A percentile compares a stretch with the other conserved stretches of the same genome.
These are phyloP conservation scores for Lichenothelia convexa DNA, from an alignment of 495 filamentous ascomycete species.

Conservation along the genomic window DNA sequence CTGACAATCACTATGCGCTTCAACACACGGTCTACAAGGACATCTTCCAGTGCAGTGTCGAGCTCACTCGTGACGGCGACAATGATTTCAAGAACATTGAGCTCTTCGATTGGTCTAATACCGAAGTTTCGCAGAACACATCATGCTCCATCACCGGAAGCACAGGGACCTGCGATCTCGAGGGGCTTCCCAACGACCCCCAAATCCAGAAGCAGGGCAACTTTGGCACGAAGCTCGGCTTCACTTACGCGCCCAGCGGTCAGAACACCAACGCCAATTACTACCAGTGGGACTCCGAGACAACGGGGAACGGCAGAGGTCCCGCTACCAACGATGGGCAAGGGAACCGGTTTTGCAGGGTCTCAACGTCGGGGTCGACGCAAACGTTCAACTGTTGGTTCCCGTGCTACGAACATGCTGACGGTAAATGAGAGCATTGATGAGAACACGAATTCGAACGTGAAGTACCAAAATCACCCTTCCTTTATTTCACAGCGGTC, in stretches of 20 bases:
- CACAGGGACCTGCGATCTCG: constrained; percentile 1
- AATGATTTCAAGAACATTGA: constrained; percentile 2
- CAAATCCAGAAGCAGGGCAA: background rate
- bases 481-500: background rate
- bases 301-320: constrained; percentile 2
- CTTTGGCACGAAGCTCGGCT: constrained; percentile 1
- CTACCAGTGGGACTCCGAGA: constrained; percentile 5
- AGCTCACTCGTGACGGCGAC: constrained; percentile 3
- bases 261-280: background rate
- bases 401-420: constrained; percentile 2
- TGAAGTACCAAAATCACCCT: background rate
- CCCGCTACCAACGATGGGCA: constrained; percentile 3
- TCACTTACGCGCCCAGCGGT: constrained; percentile 1
- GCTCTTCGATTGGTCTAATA: constrained; percentile 3
- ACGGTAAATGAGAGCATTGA: background rate
- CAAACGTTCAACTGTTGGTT: constrained; percentile 2
- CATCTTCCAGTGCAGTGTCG: constrained; percentile 4
- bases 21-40: constrained; percentile 3
- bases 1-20: constrained; percentile 4
- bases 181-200: constrained; percentile 1
- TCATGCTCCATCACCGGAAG: constrained; percentile 1
- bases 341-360: constrained; percentile 3
- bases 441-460: background rate
- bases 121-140: constrained; percentile 1
- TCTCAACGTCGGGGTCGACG: background rate